These are phyloP conservation scores for Candida xiaguanensis DNA, from an alignment of 805 yeast species.

Conservation along the genomic window DNA sequence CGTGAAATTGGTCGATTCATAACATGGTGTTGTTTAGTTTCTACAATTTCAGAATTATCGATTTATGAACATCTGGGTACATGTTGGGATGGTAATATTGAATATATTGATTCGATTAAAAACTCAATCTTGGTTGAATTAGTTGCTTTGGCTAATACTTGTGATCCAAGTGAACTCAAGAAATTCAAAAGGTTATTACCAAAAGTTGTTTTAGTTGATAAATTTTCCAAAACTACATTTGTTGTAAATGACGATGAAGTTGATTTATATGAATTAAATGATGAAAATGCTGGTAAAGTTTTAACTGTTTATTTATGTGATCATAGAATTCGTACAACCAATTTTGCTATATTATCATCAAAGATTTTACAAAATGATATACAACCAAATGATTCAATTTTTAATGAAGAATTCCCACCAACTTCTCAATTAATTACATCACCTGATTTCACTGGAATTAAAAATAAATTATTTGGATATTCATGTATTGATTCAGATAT, in stretches of 20 bases:
- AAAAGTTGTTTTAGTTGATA: slow-evolving; percentile 14
- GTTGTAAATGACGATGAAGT: slow-evolving; percentile 6
- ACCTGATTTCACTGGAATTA: slow-evolving; percentile 9
- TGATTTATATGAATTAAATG: slow-evolving; percentile 1
- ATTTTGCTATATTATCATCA: background rate
- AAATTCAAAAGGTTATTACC: slow-evolving; percentile 14
- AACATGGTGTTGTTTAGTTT: slow-evolving; percentile 24
- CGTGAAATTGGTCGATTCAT: slow-evolving; percentile 31
- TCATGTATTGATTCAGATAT: slow-evolving; percentile 5
- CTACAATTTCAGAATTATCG: slow-evolving; percentile 15
- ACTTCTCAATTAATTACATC: slow-evolving; percentile 14
- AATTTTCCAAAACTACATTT: slow-evolving; percentile 3
- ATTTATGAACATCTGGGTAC: slow-evolving; percentile 21
- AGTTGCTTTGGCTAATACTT: slow-evolving; percentile 13
- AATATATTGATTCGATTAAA: slow-evolving; percentile 12
- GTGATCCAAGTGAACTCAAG: slow-evolving; percentile 11
- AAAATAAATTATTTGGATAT: slow-evolving; percentile 12
- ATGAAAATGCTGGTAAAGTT: slow-evolving; percentile 2
- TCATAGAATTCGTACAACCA: slow-evolving; percentile 11
- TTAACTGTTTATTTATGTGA: slow-evolving; percentile 17
- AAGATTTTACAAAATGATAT: background rate
- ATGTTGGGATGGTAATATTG: slow-evolving; percentile 16
- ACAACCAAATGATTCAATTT: slow-evolving; percentile 3
- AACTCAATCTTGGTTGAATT: slow-evolving; percentile 18
- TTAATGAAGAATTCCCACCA: slow-evolving; percentile 13